A percentile compares a stretch with the other conserved stretches of the same genome.
Conservation (phyloP, 306 rosid genomes). For the Urtica urens region DNA sequence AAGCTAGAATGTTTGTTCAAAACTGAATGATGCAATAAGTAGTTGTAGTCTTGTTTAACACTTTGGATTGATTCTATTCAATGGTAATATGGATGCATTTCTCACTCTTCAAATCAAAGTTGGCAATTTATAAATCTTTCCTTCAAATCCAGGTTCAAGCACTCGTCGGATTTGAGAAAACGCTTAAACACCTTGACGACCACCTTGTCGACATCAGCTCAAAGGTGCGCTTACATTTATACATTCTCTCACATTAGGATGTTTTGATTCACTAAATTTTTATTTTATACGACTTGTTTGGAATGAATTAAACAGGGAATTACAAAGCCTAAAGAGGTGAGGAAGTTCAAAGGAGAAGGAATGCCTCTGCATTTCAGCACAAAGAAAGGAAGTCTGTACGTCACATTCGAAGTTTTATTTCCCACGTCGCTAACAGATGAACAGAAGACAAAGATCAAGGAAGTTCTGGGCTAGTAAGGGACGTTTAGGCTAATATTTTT, state of each 20-base stretch:
- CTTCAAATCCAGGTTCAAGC: conserved; percentile 73
- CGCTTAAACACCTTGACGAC: conserved; percentile 76
- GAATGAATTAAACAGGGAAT: conserved; percentile 59
- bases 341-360: conserved; percentile 89
- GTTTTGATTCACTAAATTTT: no score
- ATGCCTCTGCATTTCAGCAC: conserved; percentile 87
- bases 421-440: conserved; percentile 70
- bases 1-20: neutral
- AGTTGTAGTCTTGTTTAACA: neutral
- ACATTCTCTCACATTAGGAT: no score
- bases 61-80: neutral
- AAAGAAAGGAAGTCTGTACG: conserved; percentile 82
- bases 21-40: neutral
- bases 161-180: conserved; percentile 87
- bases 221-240: conserved; percentile 46
- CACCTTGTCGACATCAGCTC: conserved; percentile 77
- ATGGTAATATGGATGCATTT: neutral
- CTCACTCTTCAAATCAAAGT: no score
- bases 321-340: conserved; percentile 84
- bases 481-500: conserved; percentile 8
- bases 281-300: neutral
- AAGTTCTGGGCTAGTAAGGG: conserved; percentile 64
- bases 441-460: conserved; percentile 64
- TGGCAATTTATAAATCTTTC: conserved; percentile 9
- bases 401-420: conserved; percentile 74